Evolutionary conservation across 1,284 basidiomycete species (phyloP).

Genomic region (Microbotryomycetes sp.): DNA sequence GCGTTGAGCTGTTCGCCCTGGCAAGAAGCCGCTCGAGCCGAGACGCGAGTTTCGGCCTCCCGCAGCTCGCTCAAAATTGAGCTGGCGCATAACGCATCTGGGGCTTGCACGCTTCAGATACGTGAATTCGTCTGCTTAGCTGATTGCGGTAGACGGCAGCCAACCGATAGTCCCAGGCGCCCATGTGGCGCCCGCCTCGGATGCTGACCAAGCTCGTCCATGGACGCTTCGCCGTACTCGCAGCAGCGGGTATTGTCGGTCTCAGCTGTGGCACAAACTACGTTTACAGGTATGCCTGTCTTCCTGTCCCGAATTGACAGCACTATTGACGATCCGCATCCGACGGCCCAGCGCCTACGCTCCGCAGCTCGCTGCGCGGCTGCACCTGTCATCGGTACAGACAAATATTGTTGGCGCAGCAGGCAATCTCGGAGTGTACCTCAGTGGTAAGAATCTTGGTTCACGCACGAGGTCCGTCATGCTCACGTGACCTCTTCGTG

Average conservation of each 20-base stretch:
- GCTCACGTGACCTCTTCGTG: slow-evolving; percentile 31
- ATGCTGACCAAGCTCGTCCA: slow-evolving; percentile 6
- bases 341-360: slow-evolving; percentile 30
- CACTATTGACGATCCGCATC: neutral
- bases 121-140: no score
- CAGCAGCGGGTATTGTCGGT: neutral
- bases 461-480: no score
- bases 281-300: slow-evolving; percentile 5
- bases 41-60: no score
- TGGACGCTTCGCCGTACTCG: slow-evolving; percentile 5
- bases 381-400: slow-evolving; percentile 40
- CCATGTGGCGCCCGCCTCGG: no score
- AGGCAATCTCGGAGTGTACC: slow-evolving; percentile 41
- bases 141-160: no score
- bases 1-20: no score
- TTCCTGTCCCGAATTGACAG: neutral
- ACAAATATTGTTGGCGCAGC: slow-evolving; percentile 42
- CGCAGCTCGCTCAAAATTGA: no score
- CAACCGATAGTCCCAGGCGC: no score
- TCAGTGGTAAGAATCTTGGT: slow-evolving; percentile 29
- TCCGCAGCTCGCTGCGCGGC: slow-evolving; percentile 39
- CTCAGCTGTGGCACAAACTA: slow-evolving; percentile 13
- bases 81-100: no score
- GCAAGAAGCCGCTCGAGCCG: no score
- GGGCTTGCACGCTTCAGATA: no score